phyloP scores from a whole-genome alignment of 306 rosid species.

The Lathyrus oleraceus region DNA sequence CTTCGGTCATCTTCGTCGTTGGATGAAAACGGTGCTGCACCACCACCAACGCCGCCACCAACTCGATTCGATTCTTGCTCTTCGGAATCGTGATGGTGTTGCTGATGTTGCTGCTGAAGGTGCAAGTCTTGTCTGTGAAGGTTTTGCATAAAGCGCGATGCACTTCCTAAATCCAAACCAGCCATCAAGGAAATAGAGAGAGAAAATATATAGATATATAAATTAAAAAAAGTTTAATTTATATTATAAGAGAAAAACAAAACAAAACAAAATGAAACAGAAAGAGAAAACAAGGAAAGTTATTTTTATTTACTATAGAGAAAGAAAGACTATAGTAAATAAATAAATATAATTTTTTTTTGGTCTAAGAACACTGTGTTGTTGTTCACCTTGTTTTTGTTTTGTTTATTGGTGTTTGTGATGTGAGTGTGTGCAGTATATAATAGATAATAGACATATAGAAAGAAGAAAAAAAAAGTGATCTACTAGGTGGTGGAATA shows the following conservation, averaged over 20 bases:
- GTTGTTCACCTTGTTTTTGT: slow-evolving; percentile 40
- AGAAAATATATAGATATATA: slow-evolving; percentile 19
- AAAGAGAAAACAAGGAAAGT: slow-evolving; percentile 72
- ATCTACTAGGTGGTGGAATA: slow-evolving; percentile 23
- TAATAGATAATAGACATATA: neutral
- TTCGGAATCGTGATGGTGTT: slow-evolving; percentile 37
- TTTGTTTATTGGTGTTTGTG: slow-evolving; percentile 48
- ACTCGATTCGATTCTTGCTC: slow-evolving; percentile 37
- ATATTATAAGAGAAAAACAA: slow-evolving; percentile 29
- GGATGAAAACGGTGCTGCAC: slow-evolving; percentile 42
- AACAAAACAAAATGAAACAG: slow-evolving; percentile 37
- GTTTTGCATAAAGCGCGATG: slow-evolving; percentile 70
- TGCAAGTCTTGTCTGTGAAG: slow-evolving; percentile 67
- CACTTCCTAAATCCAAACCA: slow-evolving; percentile 90
- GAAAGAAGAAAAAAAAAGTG: neutral
- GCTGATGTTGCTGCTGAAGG: slow-evolving; percentile 47
- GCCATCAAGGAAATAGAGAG: slow-evolving; percentile 57
- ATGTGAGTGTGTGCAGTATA: slow-evolving; percentile 11
- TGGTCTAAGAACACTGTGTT: slow-evolving; percentile 35
- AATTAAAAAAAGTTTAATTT: slow-evolving; percentile 15
- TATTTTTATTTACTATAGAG: slow-evolving; percentile 41
- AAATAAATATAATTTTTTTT: neutral
- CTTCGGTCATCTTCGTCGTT: slow-evolving; percentile 51
- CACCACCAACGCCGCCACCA: neutral
- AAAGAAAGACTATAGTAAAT: neutral